Evolutionary conservation across 352 stramenopile genomes (phyloP).

Genomic region (Pythium sp.): DNA sequence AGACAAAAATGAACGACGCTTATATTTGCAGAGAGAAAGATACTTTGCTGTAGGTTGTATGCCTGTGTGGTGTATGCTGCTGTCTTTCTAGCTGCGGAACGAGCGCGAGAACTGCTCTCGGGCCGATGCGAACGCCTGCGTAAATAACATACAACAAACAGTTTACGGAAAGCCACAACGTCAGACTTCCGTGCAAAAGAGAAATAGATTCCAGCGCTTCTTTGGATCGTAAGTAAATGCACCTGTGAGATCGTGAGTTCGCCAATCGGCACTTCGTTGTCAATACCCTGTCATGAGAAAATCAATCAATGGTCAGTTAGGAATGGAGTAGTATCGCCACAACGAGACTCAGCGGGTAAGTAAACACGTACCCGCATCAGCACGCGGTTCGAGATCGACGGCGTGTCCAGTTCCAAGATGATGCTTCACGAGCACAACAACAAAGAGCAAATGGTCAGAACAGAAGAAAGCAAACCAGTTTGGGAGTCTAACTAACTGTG

Average conservation of each 20-base stretch:
- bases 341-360: neutral
- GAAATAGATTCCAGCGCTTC: neutral
- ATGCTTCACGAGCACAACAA: constrained; percentile 37
- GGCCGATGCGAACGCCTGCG: constrained; percentile 75
- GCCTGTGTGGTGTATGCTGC: neutral
- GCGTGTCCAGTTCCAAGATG: constrained; percentile 87
- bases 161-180: neutral
- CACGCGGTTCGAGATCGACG: constrained; percentile 88
- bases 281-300: constrained; percentile 57
- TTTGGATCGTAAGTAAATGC: neutral
- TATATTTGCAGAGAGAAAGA: neutral
- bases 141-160: neutral
- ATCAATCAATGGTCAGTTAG: neutral
- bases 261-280: constrained; percentile 84
- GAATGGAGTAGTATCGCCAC: neutral
- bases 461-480: neutral
- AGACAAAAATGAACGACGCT: constrained; percentile 8
- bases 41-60: neutral
- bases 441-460: neutral
- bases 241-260: constrained; percentile 88
- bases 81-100: constrained; percentile 73
- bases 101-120: constrained; percentile 87
- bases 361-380: constrained; percentile 80
- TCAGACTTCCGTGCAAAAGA: neutral
- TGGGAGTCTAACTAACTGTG: neutral